Evolutionary conservation across 2,329 filamentous ascomycete species (phyloP).

Genomic region (Ambrosiella xylebori): DNA sequence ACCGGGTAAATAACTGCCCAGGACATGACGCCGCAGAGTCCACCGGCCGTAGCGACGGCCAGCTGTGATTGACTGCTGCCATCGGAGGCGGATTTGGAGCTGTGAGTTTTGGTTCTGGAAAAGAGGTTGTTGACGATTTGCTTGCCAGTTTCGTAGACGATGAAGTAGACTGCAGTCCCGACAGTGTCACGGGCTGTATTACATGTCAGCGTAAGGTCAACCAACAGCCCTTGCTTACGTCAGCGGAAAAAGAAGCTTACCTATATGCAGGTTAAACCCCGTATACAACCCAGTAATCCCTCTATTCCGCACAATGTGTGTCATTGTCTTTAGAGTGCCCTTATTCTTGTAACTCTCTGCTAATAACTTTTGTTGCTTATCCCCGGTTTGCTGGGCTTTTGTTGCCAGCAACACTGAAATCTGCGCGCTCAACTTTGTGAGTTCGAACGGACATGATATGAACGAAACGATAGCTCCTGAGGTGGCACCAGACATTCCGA

Average conservation of each 20-base stretch:
- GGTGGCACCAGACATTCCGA: slow-evolving; percentile 60
- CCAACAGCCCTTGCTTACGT: not conserved
- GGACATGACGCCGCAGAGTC: slow-evolving; percentile 65
- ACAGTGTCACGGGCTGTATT: slow-evolving; percentile 60
- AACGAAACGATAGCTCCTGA: slow-evolving; percentile 66
- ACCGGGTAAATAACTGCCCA: slow-evolving; percentile 63
- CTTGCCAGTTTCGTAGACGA: slow-evolving; percentile 76
- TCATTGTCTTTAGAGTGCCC: slow-evolving; percentile 58
- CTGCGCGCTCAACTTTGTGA: slow-evolving; percentile 78
- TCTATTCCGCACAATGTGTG: slow-evolving; percentile 58
- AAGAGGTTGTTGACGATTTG: slow-evolving; percentile 38
- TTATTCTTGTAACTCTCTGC: slow-evolving; percentile 60
- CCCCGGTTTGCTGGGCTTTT: slow-evolving; percentile 17
- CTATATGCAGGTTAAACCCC: slow-evolving; percentile 59
- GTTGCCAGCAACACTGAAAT: slow-evolving; percentile 60
- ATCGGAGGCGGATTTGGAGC: slow-evolving; percentile 47
- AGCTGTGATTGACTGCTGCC: slow-evolving; percentile 57
- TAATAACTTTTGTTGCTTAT: slow-evolving; percentile 38
- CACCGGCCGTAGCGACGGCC: slow-evolving; percentile 62
- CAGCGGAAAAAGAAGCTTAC: slow-evolving; percentile 32
- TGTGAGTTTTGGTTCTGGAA: slow-evolving; percentile 1
- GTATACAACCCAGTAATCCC: slow-evolving; percentile 62
- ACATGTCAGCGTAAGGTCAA: slow-evolving; percentile 1
- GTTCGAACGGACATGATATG: slow-evolving; percentile 72
- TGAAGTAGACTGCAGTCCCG: slow-evolving; percentile 73